Evolutionary conservation across 73 alveolate species (phyloP).

Genomic region (Paraurostyla sp.): DNA sequence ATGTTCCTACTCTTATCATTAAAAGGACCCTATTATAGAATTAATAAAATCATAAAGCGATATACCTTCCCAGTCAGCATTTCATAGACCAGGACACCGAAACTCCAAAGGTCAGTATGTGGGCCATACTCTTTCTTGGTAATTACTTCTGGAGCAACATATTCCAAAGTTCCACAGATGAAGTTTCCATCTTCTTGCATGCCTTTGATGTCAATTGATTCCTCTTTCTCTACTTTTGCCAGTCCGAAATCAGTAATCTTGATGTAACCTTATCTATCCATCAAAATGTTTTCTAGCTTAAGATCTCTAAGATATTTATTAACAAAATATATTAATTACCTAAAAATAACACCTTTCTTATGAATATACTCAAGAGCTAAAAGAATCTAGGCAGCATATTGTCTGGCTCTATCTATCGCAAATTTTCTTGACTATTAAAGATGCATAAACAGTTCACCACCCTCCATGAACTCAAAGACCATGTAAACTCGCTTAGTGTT

Average conservation of each 20-base stretch:
- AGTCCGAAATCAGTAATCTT: slow-evolving; percentile 29
- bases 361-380: slow-evolving; percentile 36
- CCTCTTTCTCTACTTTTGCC: not conserved
- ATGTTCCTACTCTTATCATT: not conserved
- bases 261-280: slow-evolving; percentile 29
- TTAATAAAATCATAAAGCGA: not conserved
- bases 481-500: slow-evolving; percentile 38
- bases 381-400: slow-evolving; percentile 18
- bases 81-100: slow-evolving; percentile 58
- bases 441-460: slow-evolving; percentile 45
- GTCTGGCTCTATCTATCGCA: slow-evolving; percentile 5
- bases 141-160: slow-evolving; percentile 53
- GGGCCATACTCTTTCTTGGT: slow-evolving; percentile 9
- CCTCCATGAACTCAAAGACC: slow-evolving; percentile 62
- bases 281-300: slow-evolving; percentile 7
- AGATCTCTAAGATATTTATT: not conserved
- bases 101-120: slow-evolving; percentile 57
- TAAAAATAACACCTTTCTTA: not conserved
- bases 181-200: slow-evolving; percentile 19
- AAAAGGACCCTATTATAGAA: slow-evolving; percentile 32
- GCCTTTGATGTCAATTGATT: not conserved
- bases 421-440: not conserved
- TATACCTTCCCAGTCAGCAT: slow-evolving; percentile 50
- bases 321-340: not conserved
- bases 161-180: slow-evolving; percentile 55